phyloP scores from a whole-genome alignment of 2,329 filamentous ascomycete species.

The Balansia obtecta region DNA sequence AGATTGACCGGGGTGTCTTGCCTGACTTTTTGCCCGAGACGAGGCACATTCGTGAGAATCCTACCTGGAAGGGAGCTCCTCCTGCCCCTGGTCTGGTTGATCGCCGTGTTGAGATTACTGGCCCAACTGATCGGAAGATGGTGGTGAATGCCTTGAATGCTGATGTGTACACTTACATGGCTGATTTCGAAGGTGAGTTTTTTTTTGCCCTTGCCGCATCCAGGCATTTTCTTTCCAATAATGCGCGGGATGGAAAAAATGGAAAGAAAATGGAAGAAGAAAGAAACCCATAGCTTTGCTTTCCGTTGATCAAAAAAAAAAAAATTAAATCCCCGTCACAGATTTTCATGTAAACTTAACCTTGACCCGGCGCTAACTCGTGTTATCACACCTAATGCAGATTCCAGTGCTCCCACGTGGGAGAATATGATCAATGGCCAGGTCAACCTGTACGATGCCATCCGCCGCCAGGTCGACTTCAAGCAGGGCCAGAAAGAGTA shows the following conservation, averaged over 20 bases:
- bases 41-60: conserved; percentile 85
- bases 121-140: conserved; percentile 97
- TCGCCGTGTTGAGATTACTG: conserved; percentile 91
- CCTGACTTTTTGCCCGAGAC: conserved; percentile 96
- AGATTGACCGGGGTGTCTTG: conserved; percentile 79
- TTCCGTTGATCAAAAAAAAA: no score
- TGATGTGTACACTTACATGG: conserved; percentile 98
- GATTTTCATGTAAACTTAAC: neutral
- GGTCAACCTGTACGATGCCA: conserved; percentile 93
- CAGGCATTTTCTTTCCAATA: no score
- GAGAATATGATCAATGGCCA: conserved; percentile 99
- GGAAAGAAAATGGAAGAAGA: no score
- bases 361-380: neutral
- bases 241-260: no score
- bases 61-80: conserved; percentile 83
- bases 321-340: no score
- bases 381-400: conserved; percentile 29
- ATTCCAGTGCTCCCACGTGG: conserved; percentile 93
- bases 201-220: conserved; percentile 13
- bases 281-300: no score
- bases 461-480: conserved; percentile 89
- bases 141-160: conserved; percentile 94
- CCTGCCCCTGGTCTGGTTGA: conserved; percentile 89
- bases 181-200: conserved; percentile 81
- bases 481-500: conserved; percentile 93